These are phyloP conservation scores for Leccinum boreale DNA, from an alignment of 768 basidiomycete species.

Conservation along the genomic window DNA sequence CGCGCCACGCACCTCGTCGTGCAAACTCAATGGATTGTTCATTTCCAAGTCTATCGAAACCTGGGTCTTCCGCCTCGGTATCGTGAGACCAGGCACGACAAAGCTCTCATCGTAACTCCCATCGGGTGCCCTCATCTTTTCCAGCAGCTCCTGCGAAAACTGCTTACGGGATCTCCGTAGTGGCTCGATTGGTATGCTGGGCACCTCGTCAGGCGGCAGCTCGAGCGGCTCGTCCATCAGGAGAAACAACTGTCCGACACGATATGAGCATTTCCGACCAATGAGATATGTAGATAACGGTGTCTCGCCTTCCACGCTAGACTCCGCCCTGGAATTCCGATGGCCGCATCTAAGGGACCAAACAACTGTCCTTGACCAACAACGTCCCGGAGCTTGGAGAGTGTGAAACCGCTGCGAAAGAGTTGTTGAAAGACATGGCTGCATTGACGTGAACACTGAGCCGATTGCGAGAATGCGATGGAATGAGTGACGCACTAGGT, in stretches of 20 bases:
- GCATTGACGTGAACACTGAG: conserved; percentile 5
- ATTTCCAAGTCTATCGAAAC: conserved; percentile 50
- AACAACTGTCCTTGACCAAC: conserved; percentile 61
- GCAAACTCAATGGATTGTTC: conserved; percentile 80
- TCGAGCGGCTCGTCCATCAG: conserved; percentile 63
- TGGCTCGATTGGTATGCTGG: conserved; percentile 36
- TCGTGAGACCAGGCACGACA: conserved; percentile 47
- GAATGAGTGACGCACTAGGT: conserved; percentile 23
- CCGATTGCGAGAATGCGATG: background rate
- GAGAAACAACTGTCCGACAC: conserved; percentile 58
- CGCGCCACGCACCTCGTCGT: conserved; percentile 54
- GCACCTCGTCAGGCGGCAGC: conserved; percentile 38
- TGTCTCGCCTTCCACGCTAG: conserved; percentile 73
- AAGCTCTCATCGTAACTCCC: conserved; percentile 76
- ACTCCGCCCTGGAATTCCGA: conserved; percentile 69
- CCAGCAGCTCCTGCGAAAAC: conserved; percentile 56
- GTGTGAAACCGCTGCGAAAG: conserved; percentile 50
- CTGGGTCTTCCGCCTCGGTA: conserved; percentile 30
- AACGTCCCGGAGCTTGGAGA: conserved; percentile 66
- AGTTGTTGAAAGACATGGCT: conserved; percentile 44
- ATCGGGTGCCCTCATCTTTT: conserved; percentile 82
- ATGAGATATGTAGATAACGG: conserved; percentile 7
- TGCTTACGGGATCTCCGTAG: conserved; percentile 50
- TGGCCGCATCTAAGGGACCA: conserved; percentile 35
- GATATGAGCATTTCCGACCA: conserved; percentile 20